Conservation (phyloP, 2,329 filamentous ascomycete species). For the Parascedosporium putredinis region DNA sequence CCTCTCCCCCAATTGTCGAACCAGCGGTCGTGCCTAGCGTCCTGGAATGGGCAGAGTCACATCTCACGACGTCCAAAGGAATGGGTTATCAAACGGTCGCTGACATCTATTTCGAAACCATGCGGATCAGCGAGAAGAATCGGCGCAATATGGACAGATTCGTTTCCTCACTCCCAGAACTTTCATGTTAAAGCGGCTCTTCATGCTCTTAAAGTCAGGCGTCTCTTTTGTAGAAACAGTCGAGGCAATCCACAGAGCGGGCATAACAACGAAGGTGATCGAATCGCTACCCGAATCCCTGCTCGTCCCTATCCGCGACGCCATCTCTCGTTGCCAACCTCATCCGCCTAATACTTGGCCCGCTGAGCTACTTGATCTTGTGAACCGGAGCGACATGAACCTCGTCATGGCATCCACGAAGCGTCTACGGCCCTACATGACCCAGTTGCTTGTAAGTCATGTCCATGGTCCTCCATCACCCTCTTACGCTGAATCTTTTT, state of each 20-base stretch:
- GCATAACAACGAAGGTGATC: slow-evolving; percentile 56
- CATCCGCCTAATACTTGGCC: slow-evolving; percentile 71
- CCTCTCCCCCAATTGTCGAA: slow-evolving; percentile 18
- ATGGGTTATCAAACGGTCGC: slow-evolving; percentile 30
- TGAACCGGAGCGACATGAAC: slow-evolving; percentile 74
- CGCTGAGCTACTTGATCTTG: slow-evolving; percentile 57
- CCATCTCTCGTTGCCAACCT: slow-evolving; percentile 75
- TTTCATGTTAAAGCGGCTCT: slow-evolving; percentile 18
- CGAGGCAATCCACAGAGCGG: slow-evolving; percentile 61
- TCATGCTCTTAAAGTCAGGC: slow-evolving; percentile 47
- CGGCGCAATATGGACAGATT: slow-evolving; percentile 28
- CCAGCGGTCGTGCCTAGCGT: slow-evolving; percentile 25
- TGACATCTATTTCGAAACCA: slow-evolving; percentile 32
- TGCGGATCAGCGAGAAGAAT: slow-evolving; percentile 24
- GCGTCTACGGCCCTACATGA: slow-evolving; percentile 18
- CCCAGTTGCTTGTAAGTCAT: slow-evolving; percentile 30
- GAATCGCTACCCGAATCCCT: slow-evolving; percentile 80
- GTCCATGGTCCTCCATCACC: not conserved
- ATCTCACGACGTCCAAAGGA: slow-evolving; percentile 27
- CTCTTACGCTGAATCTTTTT: not conserved
- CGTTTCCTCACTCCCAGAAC: slow-evolving; percentile 53
- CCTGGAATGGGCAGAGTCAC: slow-evolving; percentile 42
- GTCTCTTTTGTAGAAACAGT: slow-evolving; percentile 53
- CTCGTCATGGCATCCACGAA: slow-evolving; percentile 44
- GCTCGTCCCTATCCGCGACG: slow-evolving; percentile 70